Conservation (phyloP, 345 rosid species). For the Salix udensis region DNA sequence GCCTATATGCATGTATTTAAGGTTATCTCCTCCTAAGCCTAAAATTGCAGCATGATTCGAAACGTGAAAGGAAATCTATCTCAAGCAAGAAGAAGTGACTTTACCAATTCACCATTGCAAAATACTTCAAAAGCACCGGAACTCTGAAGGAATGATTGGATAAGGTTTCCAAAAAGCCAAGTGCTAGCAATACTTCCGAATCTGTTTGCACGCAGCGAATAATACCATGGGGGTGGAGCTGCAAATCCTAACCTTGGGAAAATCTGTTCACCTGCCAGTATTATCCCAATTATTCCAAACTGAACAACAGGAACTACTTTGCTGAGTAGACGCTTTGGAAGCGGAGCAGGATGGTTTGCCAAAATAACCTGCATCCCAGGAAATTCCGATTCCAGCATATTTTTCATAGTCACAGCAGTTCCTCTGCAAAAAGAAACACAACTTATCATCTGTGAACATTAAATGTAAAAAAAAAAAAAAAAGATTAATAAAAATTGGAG, state of each 20-base stretch:
- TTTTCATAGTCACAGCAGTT: constrained; percentile 28
- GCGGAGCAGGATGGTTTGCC: constrained; percentile 28
- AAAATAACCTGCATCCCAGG: constrained; percentile 23
- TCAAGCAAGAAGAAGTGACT: neutral
- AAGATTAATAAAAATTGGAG: no score
- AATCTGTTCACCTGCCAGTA: constrained; percentile 32
- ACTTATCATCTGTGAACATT: neutral
- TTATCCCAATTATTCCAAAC: constrained; percentile 30
- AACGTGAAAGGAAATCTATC: neutral
- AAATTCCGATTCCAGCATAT: constrained; percentile 31
- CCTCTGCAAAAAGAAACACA: constrained; percentile 18
- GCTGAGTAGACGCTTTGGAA: constrained; percentile 24
- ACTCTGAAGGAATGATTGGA: constrained; percentile 33
- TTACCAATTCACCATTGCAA: constrained; percentile 30
- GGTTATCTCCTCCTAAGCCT: neutral
- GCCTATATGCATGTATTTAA: neutral
- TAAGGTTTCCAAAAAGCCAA: constrained; percentile 30
- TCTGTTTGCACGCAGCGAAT: constrained; percentile 31
- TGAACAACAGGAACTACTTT: constrained; percentile 32
- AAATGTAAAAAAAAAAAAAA: neutral
- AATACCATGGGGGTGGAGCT: constrained; percentile 31
- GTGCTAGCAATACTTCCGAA: constrained; percentile 33
- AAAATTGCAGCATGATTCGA: neutral
- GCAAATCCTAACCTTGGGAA: constrained; percentile 32
- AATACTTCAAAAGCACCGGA: constrained; percentile 36